These are phyloP conservation scores for Fusarium hostae DNA, from an alignment of 2,329 filamentous ascomycete species.

Conservation along the genomic window DNA sequence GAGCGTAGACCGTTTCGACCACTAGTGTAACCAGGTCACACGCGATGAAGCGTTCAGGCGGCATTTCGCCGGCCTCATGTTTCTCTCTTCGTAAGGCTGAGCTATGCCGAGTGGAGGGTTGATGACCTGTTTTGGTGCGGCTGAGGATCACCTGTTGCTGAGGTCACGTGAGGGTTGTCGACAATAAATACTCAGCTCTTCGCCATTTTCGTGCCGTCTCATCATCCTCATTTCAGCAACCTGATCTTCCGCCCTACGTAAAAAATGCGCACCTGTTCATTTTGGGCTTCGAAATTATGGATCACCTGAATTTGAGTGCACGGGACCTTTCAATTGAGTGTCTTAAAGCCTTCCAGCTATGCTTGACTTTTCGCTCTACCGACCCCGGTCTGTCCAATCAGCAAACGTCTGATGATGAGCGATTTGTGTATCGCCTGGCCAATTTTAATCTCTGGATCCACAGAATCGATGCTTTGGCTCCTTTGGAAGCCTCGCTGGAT, in stretches of 20 bases:
- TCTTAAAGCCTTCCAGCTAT: background rate
- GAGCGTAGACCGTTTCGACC: background rate
- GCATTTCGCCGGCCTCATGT: background rate
- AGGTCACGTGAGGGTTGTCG: no score
- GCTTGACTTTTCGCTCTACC: background rate
- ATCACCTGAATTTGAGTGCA: background rate
- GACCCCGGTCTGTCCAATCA: no score
- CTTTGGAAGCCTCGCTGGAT: background rate
- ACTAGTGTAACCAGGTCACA: background rate
- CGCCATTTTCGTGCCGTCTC: no score
- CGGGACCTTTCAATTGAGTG: background rate
- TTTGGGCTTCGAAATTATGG: background rate
- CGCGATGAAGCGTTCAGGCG: background rate
- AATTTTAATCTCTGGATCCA: background rate
- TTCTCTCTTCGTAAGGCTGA: background rate
- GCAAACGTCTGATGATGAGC: background rate
- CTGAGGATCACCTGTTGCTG: no score
- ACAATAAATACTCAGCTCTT: no score
- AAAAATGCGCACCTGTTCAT: no score
- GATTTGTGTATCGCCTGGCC: background rate
- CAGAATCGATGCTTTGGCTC: background rate
- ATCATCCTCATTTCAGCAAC: no score
- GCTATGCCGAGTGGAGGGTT: background rate
- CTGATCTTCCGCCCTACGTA: no score
- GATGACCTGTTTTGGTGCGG: no score